Evolutionary conservation across 177 flowering plant species (phyloP), one percentile per base, ranked within the genome.

Genomic region (Vitis hybrid): DNA sequence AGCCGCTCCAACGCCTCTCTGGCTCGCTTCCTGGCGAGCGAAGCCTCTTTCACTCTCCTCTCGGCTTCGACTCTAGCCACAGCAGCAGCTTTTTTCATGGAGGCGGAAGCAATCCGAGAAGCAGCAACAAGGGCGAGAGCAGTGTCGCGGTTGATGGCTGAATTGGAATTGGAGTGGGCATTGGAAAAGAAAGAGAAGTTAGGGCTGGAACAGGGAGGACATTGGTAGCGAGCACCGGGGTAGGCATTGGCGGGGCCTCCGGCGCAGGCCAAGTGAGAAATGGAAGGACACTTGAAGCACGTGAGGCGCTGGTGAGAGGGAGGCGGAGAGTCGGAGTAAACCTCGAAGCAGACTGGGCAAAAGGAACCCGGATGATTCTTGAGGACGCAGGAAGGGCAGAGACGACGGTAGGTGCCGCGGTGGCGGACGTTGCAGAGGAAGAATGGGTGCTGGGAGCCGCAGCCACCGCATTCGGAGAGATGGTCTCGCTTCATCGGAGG

Each of bases 381-480:
- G 66, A 89, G 84, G 52, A 87, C 86, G 76, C 93, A 89, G 63
- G 83, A 65, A 21, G 89, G 80, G 82, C 91, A 89, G 77, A 84
- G 78, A 10, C 69, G 82, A 3, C 79, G 82, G 57, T 45, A 64
- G 62, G 9, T 50, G 18, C 82, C 81, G 1, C 78, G 75, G 64
- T 71, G 77, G 15, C 78, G 80, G 54, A 83, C 71, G 75, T 77
- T 64, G 82, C 82, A 87, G 67, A 85, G 84, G 69, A 82, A 59
- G 66, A 75, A 66, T 14, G 56, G 32, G 26, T 71, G 59, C 4
- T 45, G 40, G 51, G 70, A 19, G 49, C 68, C 69, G 69, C 90
- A 87, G 52, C 68, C 63, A 21, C 76, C 68, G 78, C 89, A 86
- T n/a, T 66, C 67, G 10, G 67, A 18, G 10, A 10, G 50, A 1